Percentiles rank a stretch among this genome's conserved stretches.
These are phyloP conservation scores for Exserohilum rostratum DNA, from an alignment of 2,329 filamentous ascomycete genomes.

Conservation along the genomic window DNA sequence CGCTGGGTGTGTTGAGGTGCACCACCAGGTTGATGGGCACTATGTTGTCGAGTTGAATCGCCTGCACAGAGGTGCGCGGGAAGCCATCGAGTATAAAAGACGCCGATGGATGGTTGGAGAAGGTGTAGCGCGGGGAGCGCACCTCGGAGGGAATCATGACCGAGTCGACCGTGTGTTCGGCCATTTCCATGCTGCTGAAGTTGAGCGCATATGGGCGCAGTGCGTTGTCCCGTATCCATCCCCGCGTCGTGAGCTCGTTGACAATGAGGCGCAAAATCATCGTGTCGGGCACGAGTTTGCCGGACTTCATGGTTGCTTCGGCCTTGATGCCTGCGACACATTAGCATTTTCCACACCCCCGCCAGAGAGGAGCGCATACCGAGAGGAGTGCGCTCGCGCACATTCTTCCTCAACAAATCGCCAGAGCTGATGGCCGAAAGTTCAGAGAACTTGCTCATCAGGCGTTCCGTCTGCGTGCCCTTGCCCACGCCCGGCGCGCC, in stretches of 20 bases:
- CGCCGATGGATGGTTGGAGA: slow-evolving; percentile 72
- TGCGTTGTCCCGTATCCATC: slow-evolving; percentile 71
- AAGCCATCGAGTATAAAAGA: slow-evolving; percentile 98
- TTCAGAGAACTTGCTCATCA: slow-evolving; percentile 86
- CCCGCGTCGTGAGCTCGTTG: slow-evolving; percentile 81
- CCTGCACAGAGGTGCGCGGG: slow-evolving; percentile 84
- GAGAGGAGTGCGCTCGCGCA: slow-evolving; percentile 82
- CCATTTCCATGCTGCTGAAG: slow-evolving; percentile 42
- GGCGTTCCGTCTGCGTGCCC: slow-evolving; percentile 89
- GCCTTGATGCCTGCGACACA: slow-evolving; percentile 77
- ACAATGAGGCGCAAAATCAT: slow-evolving; percentile 92
- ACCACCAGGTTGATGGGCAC: slow-evolving; percentile 96
- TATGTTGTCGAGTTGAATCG: slow-evolving; percentile 74
- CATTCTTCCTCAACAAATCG: slow-evolving; percentile 89
- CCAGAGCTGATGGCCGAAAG: slow-evolving; percentile 92
- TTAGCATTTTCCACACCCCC: slow-evolving; percentile 24
- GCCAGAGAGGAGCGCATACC: slow-evolving; percentile 59
- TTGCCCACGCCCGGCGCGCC: slow-evolving; percentile 97
- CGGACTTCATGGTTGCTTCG: slow-evolving; percentile 84
- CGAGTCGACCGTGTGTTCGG: slow-evolving; percentile 47
- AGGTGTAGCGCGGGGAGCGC: slow-evolving; percentile 49
- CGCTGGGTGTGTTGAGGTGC: slow-evolving; percentile 81
- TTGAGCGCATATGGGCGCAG: slow-evolving; percentile 56
- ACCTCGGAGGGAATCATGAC: slow-evolving; percentile 51
- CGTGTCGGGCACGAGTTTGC: slow-evolving; percentile 87